Base-by-base conservation (phyloP, 345 rosid species). In the Streptanthus diversifolius region DNA sequence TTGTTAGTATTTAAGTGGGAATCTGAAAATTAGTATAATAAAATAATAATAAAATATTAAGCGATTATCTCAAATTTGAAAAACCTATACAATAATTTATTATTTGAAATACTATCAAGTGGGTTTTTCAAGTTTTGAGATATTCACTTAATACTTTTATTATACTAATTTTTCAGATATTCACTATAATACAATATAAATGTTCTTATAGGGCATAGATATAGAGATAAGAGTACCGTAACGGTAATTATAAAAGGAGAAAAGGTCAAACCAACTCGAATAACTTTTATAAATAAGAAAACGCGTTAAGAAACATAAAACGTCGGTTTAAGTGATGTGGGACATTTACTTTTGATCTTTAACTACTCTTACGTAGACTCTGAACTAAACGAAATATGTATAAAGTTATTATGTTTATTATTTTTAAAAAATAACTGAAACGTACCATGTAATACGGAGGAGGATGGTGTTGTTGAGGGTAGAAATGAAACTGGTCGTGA, bases 381-480 rank as follows among this genome's bases (percentile, higher is more conserved):
- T 27, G 8, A 63, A 17, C 3, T 48, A 47, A 47, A 8, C 43
- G 36, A 48, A 15, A 62, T n/a, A 55, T 10, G 49, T 29, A 27
- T 32, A 30, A 19, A 5, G 11, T 5, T 19, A 35, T 29, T 53
- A n/a, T 66, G 22, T 47, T 44, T 30, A 44, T 33, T 39, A 10
- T n/a, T n/a, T 17, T 17, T 4, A 22, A 22, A 37, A 37, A 22
- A 9, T 3, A 65, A 13, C 5, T 48, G 68, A 53, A 43, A 64
- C 85, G 74, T 84, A 84, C 90, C 89, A 82, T 79, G 70, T 69
- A 72, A 70, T 74, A 78, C 70, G 86, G 59, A 63, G 80, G 68
- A 71, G 70, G 76, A 66, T 63, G 60, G 4, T 82, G 75, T 19
- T 83, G 78, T 49, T 68, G 67, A 30, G 79, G 39, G 57, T 73